A percentile compares a stretch with the other conserved stretches of the same genome.
Conservation (phyloP, 2,329 filamentous ascomycete genomes). For the Fusarium caatingaense region DNA sequence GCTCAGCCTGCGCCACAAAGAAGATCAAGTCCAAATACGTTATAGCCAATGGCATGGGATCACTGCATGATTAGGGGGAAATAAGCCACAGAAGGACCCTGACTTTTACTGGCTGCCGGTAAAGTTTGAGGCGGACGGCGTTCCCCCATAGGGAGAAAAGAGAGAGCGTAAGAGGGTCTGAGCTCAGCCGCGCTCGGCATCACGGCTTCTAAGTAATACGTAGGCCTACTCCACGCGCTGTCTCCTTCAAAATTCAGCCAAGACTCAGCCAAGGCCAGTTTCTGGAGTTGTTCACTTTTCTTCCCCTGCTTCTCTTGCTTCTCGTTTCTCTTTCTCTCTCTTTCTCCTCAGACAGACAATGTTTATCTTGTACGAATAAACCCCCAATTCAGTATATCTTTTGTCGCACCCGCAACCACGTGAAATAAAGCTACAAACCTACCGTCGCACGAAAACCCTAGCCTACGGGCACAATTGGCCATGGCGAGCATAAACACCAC, state of each 20-base stretch:
- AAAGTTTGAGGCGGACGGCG: constrained; percentile 20
- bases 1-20: constrained; percentile 21
- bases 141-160: constrained; percentile 34
- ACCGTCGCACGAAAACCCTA: constrained; percentile 15
- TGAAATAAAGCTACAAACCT: background rate
- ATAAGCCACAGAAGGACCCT: constrained; percentile 45
- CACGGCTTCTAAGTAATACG: constrained; percentile 45
- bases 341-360: constrained; percentile 36
- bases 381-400: constrained; percentile 6
- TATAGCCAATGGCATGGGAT: constrained; percentile 10
- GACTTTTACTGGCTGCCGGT: constrained; percentile 20
- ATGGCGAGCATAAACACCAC: constrained; percentile 58
- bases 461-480: constrained; percentile 18
- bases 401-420: background rate
- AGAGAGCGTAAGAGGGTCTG: constrained; percentile 35
- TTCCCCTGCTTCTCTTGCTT: constrained; percentile 13
- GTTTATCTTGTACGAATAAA: constrained; percentile 36
- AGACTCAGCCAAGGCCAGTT: constrained; percentile 35
- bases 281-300: constrained; percentile 10
- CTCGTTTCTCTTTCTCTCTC: constrained; percentile 8
- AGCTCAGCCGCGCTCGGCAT: constrained; percentile 48
- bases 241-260: constrained; percentile 42
- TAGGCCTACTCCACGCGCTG: constrained; percentile 45
- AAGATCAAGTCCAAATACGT: background rate
- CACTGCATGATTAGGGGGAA: constrained; percentile 25